Conservation (phyloP, 306 rosid species). For the Glycine tomentella region DNA sequence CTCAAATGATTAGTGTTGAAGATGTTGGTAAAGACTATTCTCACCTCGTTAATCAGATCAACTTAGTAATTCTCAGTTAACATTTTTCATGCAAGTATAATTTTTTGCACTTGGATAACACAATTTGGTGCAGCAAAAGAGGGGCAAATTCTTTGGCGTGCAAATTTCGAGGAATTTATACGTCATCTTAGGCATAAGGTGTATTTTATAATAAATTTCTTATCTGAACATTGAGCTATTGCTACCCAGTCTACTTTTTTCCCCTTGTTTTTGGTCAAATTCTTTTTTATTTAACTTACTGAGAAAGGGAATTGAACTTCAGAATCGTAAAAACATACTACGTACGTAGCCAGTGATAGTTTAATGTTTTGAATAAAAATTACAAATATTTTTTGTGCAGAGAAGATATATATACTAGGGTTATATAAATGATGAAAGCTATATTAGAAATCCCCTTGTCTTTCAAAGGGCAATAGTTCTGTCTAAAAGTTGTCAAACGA, state of each 20-base stretch:
- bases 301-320: constrained; percentile 15
- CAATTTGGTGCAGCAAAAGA: constrained; percentile 53
- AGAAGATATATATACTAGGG: constrained; percentile 27
- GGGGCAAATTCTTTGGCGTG: constrained; percentile 72
- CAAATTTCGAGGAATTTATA: constrained; percentile 87
- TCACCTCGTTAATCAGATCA: constrained; percentile 38
- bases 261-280: no score
- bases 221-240: constrained; percentile 24
- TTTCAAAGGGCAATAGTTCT: background rate
- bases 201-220: constrained; percentile 34
- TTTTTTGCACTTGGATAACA: constrained; percentile 46
- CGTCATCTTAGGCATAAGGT: constrained; percentile 85
- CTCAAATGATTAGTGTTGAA: constrained; percentile 47
- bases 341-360: background rate
- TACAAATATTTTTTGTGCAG: constrained; percentile 25
- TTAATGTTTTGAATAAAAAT: constrained; percentile 12
- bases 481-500: background rate
- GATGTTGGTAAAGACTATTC: constrained; percentile 59
- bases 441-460: constrained; percentile 11
- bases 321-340: constrained; percentile 3
- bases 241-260: constrained; percentile 23
- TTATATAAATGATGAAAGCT: constrained; percentile 21
- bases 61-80: constrained; percentile 31
- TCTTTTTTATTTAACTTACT: constrained; percentile 23
- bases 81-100: constrained; percentile 50